phyloP scores from a whole-genome alignment of 192 early-diverging fungal genomes.

The Coemansia sp. region DNA sequence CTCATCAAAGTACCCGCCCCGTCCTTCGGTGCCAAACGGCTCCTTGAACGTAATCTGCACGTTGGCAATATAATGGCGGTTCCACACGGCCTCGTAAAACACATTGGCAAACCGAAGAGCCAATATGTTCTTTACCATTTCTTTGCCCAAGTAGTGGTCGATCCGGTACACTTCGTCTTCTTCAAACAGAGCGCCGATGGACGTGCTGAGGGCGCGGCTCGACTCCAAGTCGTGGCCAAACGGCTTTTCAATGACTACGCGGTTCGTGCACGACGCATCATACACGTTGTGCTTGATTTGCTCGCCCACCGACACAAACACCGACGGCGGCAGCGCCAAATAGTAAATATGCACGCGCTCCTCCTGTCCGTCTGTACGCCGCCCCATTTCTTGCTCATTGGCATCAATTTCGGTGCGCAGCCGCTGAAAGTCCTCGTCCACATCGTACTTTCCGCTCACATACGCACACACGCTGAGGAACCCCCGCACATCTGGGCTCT shows the following conservation, averaged over 20 bases:
- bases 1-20: constrained; percentile 99
- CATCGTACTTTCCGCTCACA: constrained; percentile 57
- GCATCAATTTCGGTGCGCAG: constrained; percentile 63
- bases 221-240: constrained; percentile 93
- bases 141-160: constrained; percentile 98
- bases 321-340: constrained; percentile 93
- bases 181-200: constrained; percentile 72
- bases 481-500: constrained; percentile 42
- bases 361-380: constrained; percentile 67
- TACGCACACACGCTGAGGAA: constrained; percentile 80
- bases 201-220: constrained; percentile 68
- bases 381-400: constrained; percentile 33
- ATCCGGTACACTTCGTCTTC: constrained; percentile 98
- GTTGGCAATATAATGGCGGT: constrained; percentile 82
- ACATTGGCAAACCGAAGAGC: constrained; percentile 92
- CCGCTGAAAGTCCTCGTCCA: constrained; percentile 63
- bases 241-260: constrained; percentile 96
- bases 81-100: constrained; percentile 92
- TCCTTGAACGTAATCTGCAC: constrained; percentile 99
- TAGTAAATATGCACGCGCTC: constrained; percentile 82
- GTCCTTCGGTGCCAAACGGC: constrained; percentile 93
- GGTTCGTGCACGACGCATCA: constrained; percentile 64
- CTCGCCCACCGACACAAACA: constrained; percentile 82
- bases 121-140: constrained; percentile 99
- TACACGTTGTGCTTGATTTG: constrained; percentile 75